These are phyloP conservation scores for Coniochaeta prunicola DNA, from an alignment of 2,329 filamentous ascomycete genomes.

Conservation along the genomic window DNA sequence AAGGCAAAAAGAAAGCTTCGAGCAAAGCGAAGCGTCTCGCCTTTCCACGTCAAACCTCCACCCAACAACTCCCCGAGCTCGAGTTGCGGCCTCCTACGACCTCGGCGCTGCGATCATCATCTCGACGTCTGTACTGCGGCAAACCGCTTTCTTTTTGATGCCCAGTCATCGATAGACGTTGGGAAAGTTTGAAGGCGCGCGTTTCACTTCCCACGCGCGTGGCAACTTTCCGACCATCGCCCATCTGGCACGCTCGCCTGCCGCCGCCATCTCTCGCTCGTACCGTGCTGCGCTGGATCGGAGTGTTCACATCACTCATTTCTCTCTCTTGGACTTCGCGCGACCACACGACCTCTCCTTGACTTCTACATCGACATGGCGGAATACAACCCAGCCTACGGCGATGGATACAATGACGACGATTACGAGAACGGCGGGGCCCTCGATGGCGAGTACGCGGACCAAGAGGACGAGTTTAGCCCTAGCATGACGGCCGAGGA, in stretches of 20 bases:
- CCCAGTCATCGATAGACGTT: background rate
- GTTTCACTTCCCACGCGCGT: background rate
- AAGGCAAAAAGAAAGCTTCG: conserved; percentile 1
- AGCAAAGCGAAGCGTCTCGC: background rate
- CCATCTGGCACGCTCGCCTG: background rate
- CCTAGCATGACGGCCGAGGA: conserved; percentile 83
- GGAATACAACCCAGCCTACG: conserved; percentile 12
- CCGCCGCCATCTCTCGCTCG: background rate
- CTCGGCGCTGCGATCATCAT: background rate
- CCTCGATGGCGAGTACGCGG: conserved; percentile 60
- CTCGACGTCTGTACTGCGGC: background rate
- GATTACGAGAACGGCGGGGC: conserved; percentile 33
- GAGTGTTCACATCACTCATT: background rate
- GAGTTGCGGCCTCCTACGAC: background rate
- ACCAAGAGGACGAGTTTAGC: conserved; percentile 50
- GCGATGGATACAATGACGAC: conserved; percentile 36
- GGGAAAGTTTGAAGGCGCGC: background rate
- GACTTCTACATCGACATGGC: background rate
- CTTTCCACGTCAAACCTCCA: background rate
- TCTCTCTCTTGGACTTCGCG: background rate
- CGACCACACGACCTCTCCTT: background rate
- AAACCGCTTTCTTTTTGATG: background rate
- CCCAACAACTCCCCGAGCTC: background rate
- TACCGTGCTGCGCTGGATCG: background rate
- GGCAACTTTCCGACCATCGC: background rate